Evolutionary conservation across 306 rosid species (phyloP).

Genomic region (Trifolium dubium): DNA sequence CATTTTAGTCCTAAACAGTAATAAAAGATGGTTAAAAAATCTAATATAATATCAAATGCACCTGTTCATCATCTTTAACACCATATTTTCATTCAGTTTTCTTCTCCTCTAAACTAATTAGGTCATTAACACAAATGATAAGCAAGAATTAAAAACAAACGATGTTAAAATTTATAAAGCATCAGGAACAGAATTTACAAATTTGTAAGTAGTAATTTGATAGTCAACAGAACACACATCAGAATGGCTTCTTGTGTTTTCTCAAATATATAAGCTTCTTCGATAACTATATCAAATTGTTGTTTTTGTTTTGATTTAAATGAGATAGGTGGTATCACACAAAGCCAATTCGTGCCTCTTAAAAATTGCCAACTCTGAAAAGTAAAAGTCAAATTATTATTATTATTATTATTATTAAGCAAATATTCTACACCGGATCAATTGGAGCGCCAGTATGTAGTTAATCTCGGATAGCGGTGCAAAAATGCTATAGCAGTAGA

Average conservation of each 20-base stretch:
- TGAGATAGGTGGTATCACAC: neutral
- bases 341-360: constrained; percentile 3
- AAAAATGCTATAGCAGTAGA: no score
- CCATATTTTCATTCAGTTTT: neutral
- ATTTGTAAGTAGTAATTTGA: neutral
- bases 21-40: neutral
- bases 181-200: neutral
- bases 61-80: neutral
- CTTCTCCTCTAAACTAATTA: constrained; percentile 8
- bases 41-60: neutral
- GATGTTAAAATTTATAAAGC: neutral
- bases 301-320: neutral
- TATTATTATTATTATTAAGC: neutral
- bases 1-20: neutral
- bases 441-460: neutral
- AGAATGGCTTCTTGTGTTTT: neutral
- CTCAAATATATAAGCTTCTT: constrained; percentile 15
- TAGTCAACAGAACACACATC: neutral
- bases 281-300: neutral
- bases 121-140: neutral
- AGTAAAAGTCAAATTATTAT: neutral
- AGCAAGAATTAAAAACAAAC: neutral
- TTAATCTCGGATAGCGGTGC: no score
- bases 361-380: neutral
- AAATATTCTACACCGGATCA: neutral